A percentile compares a stretch with the other conserved stretches of the same genome.
Conservation (phyloP, 352 stramenopile genomes). For the Pythium dissimile region DNA sequence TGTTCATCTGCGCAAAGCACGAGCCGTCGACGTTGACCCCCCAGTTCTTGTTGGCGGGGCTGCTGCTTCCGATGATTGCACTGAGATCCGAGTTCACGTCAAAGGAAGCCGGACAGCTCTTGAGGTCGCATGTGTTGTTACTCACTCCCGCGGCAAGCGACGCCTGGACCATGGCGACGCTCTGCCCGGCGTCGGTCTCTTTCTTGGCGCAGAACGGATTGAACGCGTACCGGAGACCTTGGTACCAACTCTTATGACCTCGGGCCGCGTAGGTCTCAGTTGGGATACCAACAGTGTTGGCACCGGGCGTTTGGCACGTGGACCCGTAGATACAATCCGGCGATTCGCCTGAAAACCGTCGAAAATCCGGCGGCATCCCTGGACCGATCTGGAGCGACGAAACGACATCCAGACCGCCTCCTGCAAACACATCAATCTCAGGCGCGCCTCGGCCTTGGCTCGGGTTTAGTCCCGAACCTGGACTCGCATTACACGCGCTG, state of each 20-base stretch:
- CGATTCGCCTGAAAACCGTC: conserved; percentile 16
- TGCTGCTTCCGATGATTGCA: conserved; percentile 19
- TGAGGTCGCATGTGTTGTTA: conserved; percentile 39
- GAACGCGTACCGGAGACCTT: conserved; percentile 35
- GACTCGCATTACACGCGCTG: conserved; percentile 83
- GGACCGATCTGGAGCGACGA: conserved; percentile 78
- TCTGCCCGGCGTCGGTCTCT: conserved; percentile 18
- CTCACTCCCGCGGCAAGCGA: conserved; percentile 36
- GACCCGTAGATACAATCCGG: conserved; percentile 12
- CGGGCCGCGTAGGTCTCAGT: conserved; percentile 23
- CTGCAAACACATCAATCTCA: conserved; percentile 93
- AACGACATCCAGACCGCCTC: conserved; percentile 58
- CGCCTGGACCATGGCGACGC: conserved; percentile 19
- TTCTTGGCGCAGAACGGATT: conserved; percentile 31
- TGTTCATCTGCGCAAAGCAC: conserved; percentile 58
- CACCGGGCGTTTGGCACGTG: conserved; percentile 18
- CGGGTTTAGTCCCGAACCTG: conserved; percentile 87
- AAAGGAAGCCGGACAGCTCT: conserved; percentile 39
- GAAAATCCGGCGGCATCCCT: conserved; percentile 42
- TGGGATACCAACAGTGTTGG: conserved; percentile 21
- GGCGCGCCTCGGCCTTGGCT: conserved; percentile 85
- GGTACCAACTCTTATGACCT: conserved; percentile 28
- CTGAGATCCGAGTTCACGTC: conserved; percentile 44
- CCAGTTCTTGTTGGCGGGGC: conserved; percentile 42
- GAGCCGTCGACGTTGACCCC: conserved; percentile 60